Base-by-base conservation (phyloP, 2,329 filamentous ascomycete genomes). In the Dactylellina cionopaga region DNA sequence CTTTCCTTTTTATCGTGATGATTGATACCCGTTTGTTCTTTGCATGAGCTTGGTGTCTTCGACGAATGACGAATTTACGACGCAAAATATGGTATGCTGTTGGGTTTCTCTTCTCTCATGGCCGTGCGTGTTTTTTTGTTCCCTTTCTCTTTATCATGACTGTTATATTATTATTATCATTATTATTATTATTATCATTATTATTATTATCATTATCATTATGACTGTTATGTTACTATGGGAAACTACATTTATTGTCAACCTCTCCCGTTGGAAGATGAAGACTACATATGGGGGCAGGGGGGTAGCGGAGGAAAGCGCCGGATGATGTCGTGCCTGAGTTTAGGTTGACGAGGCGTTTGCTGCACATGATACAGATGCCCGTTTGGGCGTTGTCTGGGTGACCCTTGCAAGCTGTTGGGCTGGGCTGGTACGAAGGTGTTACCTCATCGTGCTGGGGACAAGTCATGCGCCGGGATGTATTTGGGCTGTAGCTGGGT, bases 401-500 rank as follows among this genome's bases (percentile, higher is more conserved):
- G 24, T 51, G 60, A 43, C 60, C 60, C 51, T 25, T 19, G 35
- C 44, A 31, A 19, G 17, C 55, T 29, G 9, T 22, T 17, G 5
- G 31, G 33, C 24, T 15, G 41, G 11, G 35, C 54, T 46, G 31
- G 9, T 41, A 49, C 56, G 33, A 52, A 41, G 22, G 15, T 41
- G 43, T 62, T 62, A 52, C 56, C 56, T 60, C 56, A 60, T 60
- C 56, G 33, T 43, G n/a, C 41, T 17, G 58, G 37, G 27, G 24
- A 58, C 43, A 22, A 58, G 54, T 58, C 54, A 58, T 58, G 54
- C 37, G 54, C 43, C 33, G 27, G 24, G 15, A 46, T n/a, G n/a
- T n/a, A n/a, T n/a, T n/a, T n/a, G n/a, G 41, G 15, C n/a, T 22
- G 41, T 62, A 29, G 44, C 56, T 59, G 39, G 44, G 39, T 63